Evolutionary conservation across 106 monocot species (phyloP).

Genomic region (Dendrobium catenatum): DNA sequence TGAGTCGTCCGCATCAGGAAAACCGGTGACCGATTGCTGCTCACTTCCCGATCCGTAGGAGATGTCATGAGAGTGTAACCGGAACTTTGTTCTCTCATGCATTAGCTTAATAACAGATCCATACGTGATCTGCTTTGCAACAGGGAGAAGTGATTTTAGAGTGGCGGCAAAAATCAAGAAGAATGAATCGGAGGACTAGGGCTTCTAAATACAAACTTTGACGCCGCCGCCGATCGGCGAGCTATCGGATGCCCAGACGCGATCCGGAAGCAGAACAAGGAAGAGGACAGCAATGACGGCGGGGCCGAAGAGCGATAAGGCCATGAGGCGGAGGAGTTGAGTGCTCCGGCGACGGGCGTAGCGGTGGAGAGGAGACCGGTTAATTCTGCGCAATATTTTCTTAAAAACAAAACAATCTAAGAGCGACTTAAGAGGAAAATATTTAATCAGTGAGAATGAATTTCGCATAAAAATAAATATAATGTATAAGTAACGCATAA

Average conservation of each 20-base stretch:
- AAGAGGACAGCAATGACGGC: conserved; percentile 22
- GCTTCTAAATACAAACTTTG: conserved; percentile 35
- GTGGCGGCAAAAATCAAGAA: background rate
- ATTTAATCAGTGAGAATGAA: too few relatives aligned
- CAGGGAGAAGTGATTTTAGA: background rate
- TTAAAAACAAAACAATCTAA: too few relatives aligned
- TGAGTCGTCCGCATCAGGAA: conserved; percentile 73
- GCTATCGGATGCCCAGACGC: conserved; percentile 13
- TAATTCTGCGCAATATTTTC: background rate
- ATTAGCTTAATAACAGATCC: conserved; percentile 72
- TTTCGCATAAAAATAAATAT: too few relatives aligned
- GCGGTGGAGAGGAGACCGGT: background rate
- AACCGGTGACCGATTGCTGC: conserved; percentile 88
- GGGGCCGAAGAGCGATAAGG: conserved; percentile 32
- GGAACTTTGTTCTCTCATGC: conserved; percentile 82
- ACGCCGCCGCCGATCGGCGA: conserved; percentile 33
- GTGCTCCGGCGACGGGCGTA: background rate
- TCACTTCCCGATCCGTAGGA: conserved; percentile 94
- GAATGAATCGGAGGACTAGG: background rate
- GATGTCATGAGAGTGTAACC: conserved; percentile 88
- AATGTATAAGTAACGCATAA: too few relatives aligned
- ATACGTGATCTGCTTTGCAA: conserved; percentile 52
- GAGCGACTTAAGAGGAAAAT: too few relatives aligned
- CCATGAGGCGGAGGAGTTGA: conserved; percentile 35
- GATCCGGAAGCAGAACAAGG: conserved; percentile 41